Evolutionary conservation across 163 green algal genomes (phyloP).

Genomic region (Scenedesmus sp.): DNA sequence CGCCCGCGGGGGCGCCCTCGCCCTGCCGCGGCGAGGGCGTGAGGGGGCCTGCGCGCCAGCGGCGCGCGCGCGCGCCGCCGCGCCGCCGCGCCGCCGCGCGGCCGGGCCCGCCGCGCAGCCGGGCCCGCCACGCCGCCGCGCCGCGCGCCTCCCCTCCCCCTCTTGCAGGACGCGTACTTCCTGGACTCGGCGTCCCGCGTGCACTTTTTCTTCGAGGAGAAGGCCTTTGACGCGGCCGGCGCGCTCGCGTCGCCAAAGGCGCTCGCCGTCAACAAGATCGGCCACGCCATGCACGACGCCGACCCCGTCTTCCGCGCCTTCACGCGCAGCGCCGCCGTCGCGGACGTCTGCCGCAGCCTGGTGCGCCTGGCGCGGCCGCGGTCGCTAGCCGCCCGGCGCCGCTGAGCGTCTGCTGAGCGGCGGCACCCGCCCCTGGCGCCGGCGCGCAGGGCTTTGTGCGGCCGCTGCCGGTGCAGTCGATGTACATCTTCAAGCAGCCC

Average conservation of each 20-base stretch:
- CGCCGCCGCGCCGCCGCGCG: no score
- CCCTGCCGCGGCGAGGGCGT: neutral
- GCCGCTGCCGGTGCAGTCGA: conserved; percentile 90
- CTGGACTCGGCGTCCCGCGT: conserved; percentile 75
- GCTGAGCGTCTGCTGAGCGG: neutral
- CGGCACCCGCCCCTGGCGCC: neutral
- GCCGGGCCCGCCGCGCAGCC: no score
- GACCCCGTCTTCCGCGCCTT: conserved; percentile 91
- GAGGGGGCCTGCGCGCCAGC: no score
- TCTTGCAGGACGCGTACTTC: conserved; percentile 79
- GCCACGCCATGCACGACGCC: conserved; percentile 96
- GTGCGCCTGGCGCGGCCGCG: no score
- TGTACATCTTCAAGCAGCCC: conserved; percentile 94
- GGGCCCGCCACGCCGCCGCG: no score
- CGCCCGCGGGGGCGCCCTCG: neutral
- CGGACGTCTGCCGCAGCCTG: conserved; percentile 52
- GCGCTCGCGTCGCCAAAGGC: conserved; percentile 72
- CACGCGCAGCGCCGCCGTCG: conserved; percentile 74
- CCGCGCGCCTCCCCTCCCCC: conserved; percentile 20
- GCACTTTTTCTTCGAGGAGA: conserved; percentile 94
- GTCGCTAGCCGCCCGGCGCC: neutral
- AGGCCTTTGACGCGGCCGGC: conserved; percentile 77
- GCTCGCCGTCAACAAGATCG: conserved; percentile 93
- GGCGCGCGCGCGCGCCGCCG: no score
- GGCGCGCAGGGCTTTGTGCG: conserved; percentile 75